These are phyloP conservation scores for Boletus insuetus DNA, from an alignment of 768 basidiomycete genomes.

Conservation along the genomic window DNA sequence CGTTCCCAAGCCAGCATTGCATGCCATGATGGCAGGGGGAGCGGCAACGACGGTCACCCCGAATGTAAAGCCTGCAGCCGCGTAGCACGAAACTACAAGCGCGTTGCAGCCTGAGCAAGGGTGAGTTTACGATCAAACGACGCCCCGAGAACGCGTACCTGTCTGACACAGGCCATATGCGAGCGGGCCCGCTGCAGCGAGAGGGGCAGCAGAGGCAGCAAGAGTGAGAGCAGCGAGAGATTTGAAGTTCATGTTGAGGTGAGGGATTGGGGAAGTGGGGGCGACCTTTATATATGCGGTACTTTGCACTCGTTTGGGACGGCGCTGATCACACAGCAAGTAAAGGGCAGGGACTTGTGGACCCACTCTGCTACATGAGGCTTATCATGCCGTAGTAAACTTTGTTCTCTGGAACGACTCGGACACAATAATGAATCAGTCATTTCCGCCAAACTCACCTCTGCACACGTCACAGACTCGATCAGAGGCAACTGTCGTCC, in stretches of 20 bases:
- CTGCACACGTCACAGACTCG: too few relatives aligned
- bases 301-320: too few relatives aligned
- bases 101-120: conserved; percentile 23
- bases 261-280: too few relatives aligned
- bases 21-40: conserved; percentile 22
- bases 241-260: conserved; percentile 25
- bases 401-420: too few relatives aligned
- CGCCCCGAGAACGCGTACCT: neutral
- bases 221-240: conserved; percentile 17
- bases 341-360: too few relatives aligned
- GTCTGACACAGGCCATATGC: conserved; percentile 26
- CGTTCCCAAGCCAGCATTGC: conserved; percentile 21
- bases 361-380: too few relatives aligned
- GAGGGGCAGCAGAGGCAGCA: conserved; percentile 8
- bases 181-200: conserved; percentile 15
- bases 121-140: neutral
- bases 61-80: conserved; percentile 23
- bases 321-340: too few relatives aligned
- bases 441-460: too few relatives aligned
- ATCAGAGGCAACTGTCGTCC: too few relatives aligned
- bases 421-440: too few relatives aligned
- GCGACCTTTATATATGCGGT: neutral
- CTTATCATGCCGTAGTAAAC: too few relatives aligned
- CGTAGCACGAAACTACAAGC: conserved; percentile 21
- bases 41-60: conserved; percentile 18